Evolutionary conservation across 768 basidiomycete species (phyloP), one percentile per base, ranked within the genome.

Genomic region (Xerocomus brunneocitrinus): DNA sequence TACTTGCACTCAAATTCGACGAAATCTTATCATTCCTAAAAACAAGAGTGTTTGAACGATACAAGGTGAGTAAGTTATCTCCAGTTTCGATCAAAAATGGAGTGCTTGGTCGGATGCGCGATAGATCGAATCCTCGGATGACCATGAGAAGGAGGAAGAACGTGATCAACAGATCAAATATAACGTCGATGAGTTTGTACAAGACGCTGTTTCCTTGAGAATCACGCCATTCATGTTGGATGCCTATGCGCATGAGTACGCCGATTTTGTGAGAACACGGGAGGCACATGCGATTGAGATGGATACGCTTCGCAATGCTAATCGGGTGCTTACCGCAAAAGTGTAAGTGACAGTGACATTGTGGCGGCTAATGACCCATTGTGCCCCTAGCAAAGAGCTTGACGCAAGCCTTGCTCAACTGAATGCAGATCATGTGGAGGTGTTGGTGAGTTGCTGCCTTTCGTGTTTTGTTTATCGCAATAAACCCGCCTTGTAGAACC

Each of bases 141-240:
- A 70, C 25, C 64, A 47, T 4, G 68, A 68, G 35, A 65, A 67
- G 7, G 58, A 56, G 5, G 67, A 67, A 30, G 46, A 50, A 46
- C 9, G 13, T n/a, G 51, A 57, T 2, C 14, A 30, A 34, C 55
- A 50, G 3, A 63, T 67, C 50, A 69, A 70, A 65, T 91, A 91
- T 61, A 75, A 77, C 45, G 85, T 89, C 8, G 82, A 95, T 59
- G 83, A 85, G 41, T 95, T 98, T 68, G 87, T 98, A 5, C 78
- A 83, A 52, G 94, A 98, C 62, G 89, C 95, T 8, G 83, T 91
- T 54, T 82, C 84, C 22, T 72, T 97, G 61, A 80, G 80, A 57
- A 92, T 99, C 58, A 97, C 95, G 4, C 91, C 97, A 0, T 95
- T 98, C 72, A 93, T 95, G 91, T 76, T 98, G 38, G 95, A 98